phyloP scores from a whole-genome alignment of 2,329 filamentous ascomycete genomes.

The Zymoseptoria crescenta region DNA sequence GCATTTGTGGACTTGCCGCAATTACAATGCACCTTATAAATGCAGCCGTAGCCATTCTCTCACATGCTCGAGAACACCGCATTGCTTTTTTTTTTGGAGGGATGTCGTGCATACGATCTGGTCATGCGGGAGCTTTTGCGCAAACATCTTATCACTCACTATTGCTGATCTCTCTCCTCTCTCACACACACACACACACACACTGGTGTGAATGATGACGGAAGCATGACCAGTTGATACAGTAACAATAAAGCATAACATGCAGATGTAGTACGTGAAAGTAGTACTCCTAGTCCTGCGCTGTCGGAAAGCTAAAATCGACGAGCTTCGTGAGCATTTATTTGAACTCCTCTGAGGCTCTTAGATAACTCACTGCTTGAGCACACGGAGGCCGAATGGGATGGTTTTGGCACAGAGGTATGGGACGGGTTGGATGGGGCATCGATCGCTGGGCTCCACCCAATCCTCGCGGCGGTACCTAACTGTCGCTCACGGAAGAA shows the following conservation, averaged over 20 bases:
- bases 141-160: neutral
- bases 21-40: too few relatives aligned
- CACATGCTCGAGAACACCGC: neutral
- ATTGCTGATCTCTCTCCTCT: neutral
- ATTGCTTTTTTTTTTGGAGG: neutral
- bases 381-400: too few relatives aligned
- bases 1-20: neutral
- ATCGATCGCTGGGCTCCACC: too few relatives aligned
- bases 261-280: neutral
- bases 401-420: too few relatives aligned
- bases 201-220: neutral
- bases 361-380: too few relatives aligned
- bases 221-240: neutral
- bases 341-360: too few relatives aligned
- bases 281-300: too few relatives aligned
- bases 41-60: neutral
- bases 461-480: too few relatives aligned
- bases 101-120: neutral
- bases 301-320: neutral
- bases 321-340: neutral
- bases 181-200: too few relatives aligned
- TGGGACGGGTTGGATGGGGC: too few relatives aligned
- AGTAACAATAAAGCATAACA: neutral
- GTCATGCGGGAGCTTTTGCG: neutral
- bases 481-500: too few relatives aligned